Conservation (phyloP, 805 yeast species). For the Naumovozyma castellii region DNA sequence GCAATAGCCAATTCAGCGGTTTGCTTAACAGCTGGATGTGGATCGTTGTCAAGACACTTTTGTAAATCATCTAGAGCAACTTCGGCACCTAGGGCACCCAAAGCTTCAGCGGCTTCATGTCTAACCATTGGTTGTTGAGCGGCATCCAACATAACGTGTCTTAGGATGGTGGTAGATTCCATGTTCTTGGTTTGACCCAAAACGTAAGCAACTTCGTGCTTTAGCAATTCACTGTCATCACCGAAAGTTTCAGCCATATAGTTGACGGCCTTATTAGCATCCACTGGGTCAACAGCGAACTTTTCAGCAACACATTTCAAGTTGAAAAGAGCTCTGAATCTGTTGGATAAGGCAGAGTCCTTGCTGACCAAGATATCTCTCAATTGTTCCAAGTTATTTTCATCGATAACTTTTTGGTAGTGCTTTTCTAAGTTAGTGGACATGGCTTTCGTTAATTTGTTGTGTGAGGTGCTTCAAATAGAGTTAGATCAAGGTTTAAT, state of each 20-base stretch:
- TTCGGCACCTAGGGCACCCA: constrained; percentile 87
- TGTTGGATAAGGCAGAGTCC: constrained; percentile 62
- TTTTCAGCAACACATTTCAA: constrained; percentile 80
- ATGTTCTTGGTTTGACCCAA: constrained; percentile 89
- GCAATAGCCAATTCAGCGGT: constrained; percentile 96
- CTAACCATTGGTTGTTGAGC: constrained; percentile 92
- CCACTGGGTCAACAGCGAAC: constrained; percentile 39
- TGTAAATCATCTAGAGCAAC: constrained; percentile 60
- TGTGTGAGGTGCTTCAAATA: not conserved
- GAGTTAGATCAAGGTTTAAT: not conserved
- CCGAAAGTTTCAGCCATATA: constrained; percentile 78
- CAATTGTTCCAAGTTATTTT: constrained; percentile 47
- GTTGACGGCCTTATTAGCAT: constrained; percentile 60
- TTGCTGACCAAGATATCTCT: constrained; percentile 62
- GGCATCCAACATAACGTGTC: constrained; percentile 55
- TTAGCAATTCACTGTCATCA: constrained; percentile 78
- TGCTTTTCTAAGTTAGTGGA: constrained; percentile 31
- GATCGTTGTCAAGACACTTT: constrained; percentile 61
- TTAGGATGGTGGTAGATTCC: constrained; percentile 64
- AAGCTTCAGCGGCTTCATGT: constrained; percentile 98
- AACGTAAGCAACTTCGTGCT: constrained; percentile 96
- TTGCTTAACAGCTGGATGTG: constrained; percentile 81
- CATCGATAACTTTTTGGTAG: constrained; percentile 31
- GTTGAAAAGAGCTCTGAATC: constrained; percentile 92
- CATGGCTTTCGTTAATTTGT: constrained; percentile 12